phyloP scores from a whole-genome alignment of 768 basidiomycete species.

The Stropharia rugosoannulata region DNA sequence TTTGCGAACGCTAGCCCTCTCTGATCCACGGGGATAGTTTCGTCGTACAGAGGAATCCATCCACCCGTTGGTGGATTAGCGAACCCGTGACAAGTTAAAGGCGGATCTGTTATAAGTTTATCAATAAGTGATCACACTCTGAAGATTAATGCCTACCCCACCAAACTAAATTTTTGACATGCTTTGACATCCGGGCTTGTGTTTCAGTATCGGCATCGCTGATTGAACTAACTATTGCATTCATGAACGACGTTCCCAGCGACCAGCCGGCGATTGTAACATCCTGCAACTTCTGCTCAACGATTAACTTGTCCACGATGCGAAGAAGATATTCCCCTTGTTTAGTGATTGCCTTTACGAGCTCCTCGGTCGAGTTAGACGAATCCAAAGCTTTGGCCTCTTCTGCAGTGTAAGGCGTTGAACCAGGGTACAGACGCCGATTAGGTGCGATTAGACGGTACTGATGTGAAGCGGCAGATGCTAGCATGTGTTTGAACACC shows the following conservation, averaged over 20 bases:
- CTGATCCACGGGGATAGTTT: conserved; percentile 14
- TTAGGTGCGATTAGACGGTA: conserved; percentile 29
- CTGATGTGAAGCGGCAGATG: conserved; percentile 12
- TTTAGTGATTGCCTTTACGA: conserved; percentile 16
- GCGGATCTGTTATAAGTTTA: conserved; percentile 18
- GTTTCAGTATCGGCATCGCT: conserved; percentile 13
- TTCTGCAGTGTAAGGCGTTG: conserved; percentile 26
- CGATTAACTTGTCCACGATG: conserved; percentile 26
- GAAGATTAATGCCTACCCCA: not conserved
- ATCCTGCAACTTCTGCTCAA: conserved; percentile 13
- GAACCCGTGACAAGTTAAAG: conserved; percentile 17
- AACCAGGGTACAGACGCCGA: conserved; percentile 31
- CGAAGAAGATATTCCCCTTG: conserved; percentile 28
- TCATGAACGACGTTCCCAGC: conserved; percentile 23
- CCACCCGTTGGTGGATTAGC: conserved; percentile 12
- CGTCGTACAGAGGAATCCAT: conserved; percentile 24
- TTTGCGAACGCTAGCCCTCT: conserved; percentile 16
- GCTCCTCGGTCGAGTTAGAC: conserved; percentile 9
- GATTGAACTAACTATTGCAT: conserved; percentile 21
- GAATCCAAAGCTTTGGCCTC: conserved; percentile 19
- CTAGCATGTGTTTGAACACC: conserved; percentile 20
- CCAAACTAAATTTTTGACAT: conserved; percentile 10
- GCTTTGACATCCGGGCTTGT: conserved; percentile 11
- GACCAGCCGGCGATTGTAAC: conserved; percentile 29
- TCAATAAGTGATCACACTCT: not conserved